Conservation (phyloP, 331 rosid genomes). For the Quercus lobata region DNA sequence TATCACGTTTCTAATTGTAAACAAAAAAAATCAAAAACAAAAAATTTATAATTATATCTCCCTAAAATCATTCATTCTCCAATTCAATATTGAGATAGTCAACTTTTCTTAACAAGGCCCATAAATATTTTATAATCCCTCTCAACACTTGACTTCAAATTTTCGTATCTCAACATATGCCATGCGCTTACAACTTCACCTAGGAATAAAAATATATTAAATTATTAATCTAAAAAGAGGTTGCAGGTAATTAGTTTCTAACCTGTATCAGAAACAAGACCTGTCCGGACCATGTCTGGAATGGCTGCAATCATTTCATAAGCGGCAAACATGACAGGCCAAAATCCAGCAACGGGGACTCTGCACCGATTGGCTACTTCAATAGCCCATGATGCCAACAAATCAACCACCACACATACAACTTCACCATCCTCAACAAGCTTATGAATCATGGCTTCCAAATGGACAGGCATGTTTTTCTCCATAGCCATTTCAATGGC, state of each 20-base stretch:
- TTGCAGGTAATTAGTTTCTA: not conserved
- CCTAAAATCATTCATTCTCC: no score
- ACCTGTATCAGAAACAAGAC: constrained; percentile 70
- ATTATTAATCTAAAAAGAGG: not conserved
- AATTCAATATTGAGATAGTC: constrained; percentile 7
- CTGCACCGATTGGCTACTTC: constrained; percentile 38
- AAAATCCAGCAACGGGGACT: constrained; percentile 57
- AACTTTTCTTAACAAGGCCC: not conserved
- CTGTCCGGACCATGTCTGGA: constrained; percentile 44
- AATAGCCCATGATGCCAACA: constrained; percentile 79
- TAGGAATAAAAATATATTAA: not conserved
- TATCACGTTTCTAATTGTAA: no score
- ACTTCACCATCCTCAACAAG: constrained; percentile 21
- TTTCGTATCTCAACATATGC: not conserved
- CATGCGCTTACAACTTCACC: no score
- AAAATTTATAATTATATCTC: no score
- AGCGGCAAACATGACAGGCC: constrained; percentile 86
- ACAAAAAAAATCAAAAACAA: no score
- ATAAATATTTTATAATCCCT: not conserved
- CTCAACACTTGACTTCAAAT: not conserved
- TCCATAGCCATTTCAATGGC: constrained; percentile 61
- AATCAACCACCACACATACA: constrained; percentile 62
- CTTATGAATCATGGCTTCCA: constrained; percentile 35
- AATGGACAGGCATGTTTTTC: constrained; percentile 42
- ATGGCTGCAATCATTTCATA: constrained; percentile 53